phyloP scores from a whole-genome alignment of 768 basidiomycete genomes.

The Gloeophyllum trabeum region DNA sequence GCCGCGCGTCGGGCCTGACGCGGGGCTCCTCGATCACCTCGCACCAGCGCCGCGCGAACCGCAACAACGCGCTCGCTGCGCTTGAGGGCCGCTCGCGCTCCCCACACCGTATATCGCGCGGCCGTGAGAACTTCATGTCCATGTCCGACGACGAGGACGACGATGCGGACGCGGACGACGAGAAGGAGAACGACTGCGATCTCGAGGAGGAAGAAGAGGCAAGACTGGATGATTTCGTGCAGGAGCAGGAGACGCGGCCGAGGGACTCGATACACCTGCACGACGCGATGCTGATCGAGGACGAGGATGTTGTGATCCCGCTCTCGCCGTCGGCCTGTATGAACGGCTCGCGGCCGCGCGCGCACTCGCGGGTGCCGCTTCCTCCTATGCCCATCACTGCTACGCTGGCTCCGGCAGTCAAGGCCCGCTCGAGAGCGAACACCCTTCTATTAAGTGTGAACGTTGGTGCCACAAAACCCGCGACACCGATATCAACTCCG shows the following conservation, averaged over 20 bases:
- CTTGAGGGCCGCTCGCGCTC: constrained; percentile 42
- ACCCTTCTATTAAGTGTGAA: too few relatives aligned
- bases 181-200: constrained; percentile 9
- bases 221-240: not conserved
- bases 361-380: constrained; percentile 5
- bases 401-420: too few relatives aligned
- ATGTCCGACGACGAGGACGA: constrained; percentile 57
- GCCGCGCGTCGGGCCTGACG: too few relatives aligned
- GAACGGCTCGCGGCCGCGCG: constrained; percentile 8
- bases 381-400: too few relatives aligned
- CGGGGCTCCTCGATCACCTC: constrained; percentile 40
- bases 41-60: constrained; percentile 32
- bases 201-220: not conserved
- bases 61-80: constrained; percentile 49
- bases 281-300: constrained; percentile 17
- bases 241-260: not conserved
- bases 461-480: not conserved
- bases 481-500: constrained; percentile 4
- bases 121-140: constrained; percentile 48
- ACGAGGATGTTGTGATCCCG: constrained; percentile 15
- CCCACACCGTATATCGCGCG: constrained; percentile 11
- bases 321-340: constrained; percentile 3
- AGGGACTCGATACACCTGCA: constrained; percentile 8
- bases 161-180: constrained; percentile 20
- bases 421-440: too few relatives aligned